These are phyloP conservation scores for Kalmusia sp. DNA, from an alignment of 2,329 filamentous ascomycete species.

Conservation along the genomic window DNA sequence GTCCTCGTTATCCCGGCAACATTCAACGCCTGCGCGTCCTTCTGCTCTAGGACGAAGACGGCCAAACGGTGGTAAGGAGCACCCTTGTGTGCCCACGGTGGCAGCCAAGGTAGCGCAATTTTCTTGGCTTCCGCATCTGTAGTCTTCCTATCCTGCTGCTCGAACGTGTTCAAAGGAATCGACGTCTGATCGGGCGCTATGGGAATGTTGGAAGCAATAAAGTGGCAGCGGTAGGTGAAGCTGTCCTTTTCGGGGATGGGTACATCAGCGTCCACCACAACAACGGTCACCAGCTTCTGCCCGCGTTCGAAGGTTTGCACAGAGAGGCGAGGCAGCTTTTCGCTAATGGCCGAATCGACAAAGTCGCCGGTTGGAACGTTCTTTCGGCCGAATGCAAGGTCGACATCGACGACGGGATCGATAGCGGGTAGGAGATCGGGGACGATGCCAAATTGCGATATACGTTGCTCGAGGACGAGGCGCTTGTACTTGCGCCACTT, in stretches of 20 bases:
- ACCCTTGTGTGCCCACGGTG: conserved; percentile 88
- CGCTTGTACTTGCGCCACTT: conserved; percentile 89
- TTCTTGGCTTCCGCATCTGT: conserved; percentile 60
- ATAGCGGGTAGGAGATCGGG: conserved; percentile 87
- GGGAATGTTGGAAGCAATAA: conserved; percentile 77
- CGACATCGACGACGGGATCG: conserved; percentile 79
- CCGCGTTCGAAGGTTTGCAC: conserved; percentile 87
- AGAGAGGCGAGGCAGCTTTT: conserved; percentile 74
- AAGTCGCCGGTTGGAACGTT: conserved; percentile 79
- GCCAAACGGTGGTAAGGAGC: conserved; percentile 88
- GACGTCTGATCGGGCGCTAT: conserved; percentile 62
- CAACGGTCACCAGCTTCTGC: conserved; percentile 81
- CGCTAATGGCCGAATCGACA: conserved; percentile 76
- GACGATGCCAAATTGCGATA: conserved; percentile 83
- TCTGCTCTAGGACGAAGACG: conserved; percentile 84
- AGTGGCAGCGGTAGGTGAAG: conserved; percentile 86
- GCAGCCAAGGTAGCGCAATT: conserved; percentile 80
- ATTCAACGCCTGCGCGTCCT: conserved; percentile 54
- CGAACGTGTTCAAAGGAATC: conserved; percentile 40
- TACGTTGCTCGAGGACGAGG: conserved; percentile 81
- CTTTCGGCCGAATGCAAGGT: conserved; percentile 77
- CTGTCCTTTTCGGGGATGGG: conserved; percentile 76
- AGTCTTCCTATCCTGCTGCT: conserved; percentile 46
- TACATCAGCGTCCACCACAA: conserved; percentile 89
- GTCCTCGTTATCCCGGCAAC: conserved; percentile 75